Conservation (phyloP, 129 eudicot species). For the Gnaphalium uliginosum region DNA sequence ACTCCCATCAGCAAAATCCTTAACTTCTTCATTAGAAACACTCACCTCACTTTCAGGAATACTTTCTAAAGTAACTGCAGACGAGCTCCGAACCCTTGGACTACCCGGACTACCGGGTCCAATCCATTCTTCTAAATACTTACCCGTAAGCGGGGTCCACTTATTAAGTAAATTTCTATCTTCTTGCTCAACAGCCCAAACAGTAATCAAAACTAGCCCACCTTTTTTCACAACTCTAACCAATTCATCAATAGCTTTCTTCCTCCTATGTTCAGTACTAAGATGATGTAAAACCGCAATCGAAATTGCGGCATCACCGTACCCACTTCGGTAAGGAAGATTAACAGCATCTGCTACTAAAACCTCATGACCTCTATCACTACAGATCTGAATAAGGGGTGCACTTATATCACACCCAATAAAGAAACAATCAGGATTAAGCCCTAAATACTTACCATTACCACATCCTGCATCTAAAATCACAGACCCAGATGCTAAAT, state of each 20-base stretch:
- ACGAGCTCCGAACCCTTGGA: slow-evolving; percentile 54
- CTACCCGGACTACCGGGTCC: slow-evolving; percentile 88
- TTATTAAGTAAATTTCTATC: slow-evolving; percentile 65
- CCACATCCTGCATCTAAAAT: slow-evolving; percentile 95
- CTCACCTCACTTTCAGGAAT: slow-evolving; percentile 73
- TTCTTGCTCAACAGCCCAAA: slow-evolving; percentile 98
- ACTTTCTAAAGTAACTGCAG: slow-evolving; percentile 54
- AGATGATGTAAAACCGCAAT: slow-evolving; percentile 96
- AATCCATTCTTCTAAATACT: slow-evolving; percentile 84
- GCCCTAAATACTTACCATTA: slow-evolving; percentile 89
- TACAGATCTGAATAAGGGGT: slow-evolving; percentile 73
- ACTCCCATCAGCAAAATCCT: slow-evolving; percentile 24
- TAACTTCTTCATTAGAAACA: slow-evolving; percentile 28
- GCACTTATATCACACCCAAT: slow-evolving; percentile 92
- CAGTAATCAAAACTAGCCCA: slow-evolving; percentile 85
- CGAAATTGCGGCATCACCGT: slow-evolving; percentile 90
- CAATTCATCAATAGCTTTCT: slow-evolving; percentile 78
- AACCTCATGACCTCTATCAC: slow-evolving; percentile 77
- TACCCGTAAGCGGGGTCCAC: slow-evolving; percentile 84
- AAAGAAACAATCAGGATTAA: slow-evolving; percentile 64
- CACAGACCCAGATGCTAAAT: slow-evolving; percentile 67
- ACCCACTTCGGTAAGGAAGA: slow-evolving; percentile 74
- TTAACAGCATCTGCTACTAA: slow-evolving; percentile 92
- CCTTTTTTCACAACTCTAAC: slow-evolving; percentile 75
- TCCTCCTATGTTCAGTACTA: slow-evolving; percentile 80